A percentile compares a stretch with the other conserved stretches of the same genome.
These are phyloP conservation scores for Puya raimondii DNA, from an alignment of 176 grass and related monocot genomes.

Conservation along the genomic window DNA sequence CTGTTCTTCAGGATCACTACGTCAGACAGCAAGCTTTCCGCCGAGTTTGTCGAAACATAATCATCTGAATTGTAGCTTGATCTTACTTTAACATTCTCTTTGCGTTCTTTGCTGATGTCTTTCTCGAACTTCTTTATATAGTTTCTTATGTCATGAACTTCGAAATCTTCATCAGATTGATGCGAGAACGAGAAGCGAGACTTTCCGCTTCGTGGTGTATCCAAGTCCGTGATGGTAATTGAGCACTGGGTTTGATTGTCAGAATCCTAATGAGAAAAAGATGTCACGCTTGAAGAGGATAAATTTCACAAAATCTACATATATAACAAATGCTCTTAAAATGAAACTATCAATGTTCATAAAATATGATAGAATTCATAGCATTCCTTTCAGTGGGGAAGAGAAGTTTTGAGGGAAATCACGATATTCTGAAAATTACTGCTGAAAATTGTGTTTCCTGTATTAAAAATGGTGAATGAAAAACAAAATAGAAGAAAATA, in stretches of 20 bases:
- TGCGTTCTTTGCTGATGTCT: constrained; percentile 22
- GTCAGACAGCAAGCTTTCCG: constrained; percentile 15
- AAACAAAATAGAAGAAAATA: too few relatives aligned
- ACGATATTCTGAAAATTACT: too few relatives aligned
- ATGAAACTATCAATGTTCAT: too few relatives aligned
- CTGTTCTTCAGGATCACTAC: constrained; percentile 27
- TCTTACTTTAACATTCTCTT: not conserved
- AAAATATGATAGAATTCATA: too few relatives aligned
- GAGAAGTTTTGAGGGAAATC: too few relatives aligned
- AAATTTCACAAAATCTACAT: not conserved
- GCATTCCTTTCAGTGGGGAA: too few relatives aligned
- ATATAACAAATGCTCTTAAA: too few relatives aligned
- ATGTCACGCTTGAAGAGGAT: not conserved
- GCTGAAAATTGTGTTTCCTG: too few relatives aligned
- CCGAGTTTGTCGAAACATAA: constrained; percentile 23
- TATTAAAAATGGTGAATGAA: too few relatives aligned
- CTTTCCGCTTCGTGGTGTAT: constrained; percentile 28
- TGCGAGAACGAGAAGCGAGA: constrained; percentile 37
- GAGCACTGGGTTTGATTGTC: constrained; percentile 54
- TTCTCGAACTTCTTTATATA: constrained; percentile 34
- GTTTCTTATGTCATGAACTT: constrained; percentile 18
- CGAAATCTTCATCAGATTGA: constrained; percentile 11
- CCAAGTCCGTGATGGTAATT: constrained; percentile 36
- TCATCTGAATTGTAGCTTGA: constrained; percentile 42
- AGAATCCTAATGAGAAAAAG: constrained; percentile 21